phyloP scores from a whole-genome alignment of 768 basidiomycete species.

The Lactarius trivialis region DNA sequence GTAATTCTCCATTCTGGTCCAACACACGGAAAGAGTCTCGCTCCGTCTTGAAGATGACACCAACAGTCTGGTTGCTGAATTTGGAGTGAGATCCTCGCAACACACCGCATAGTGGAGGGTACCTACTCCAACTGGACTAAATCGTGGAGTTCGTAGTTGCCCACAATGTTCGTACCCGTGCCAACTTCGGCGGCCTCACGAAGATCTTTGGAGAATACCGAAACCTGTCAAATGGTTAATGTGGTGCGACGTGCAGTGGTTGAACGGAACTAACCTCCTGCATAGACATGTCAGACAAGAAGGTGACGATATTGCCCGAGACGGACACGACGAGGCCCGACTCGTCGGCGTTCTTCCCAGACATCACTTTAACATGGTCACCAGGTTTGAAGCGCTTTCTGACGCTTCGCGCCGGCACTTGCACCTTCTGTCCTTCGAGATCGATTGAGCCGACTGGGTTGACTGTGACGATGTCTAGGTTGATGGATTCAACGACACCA shows the following conservation, averaged over 20 bases:
- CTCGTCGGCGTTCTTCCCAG: conserved; percentile 89
- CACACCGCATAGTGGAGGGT: conserved; percentile 10
- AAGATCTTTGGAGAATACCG: conserved; percentile 95
- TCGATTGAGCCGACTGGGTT: conserved; percentile 67
- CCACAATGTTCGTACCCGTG: conserved; percentile 82
- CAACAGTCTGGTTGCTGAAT: conserved; percentile 83
- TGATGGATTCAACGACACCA: conserved; percentile 86
- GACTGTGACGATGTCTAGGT: conserved; percentile 80
- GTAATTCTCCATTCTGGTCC: conserved; percentile 88
- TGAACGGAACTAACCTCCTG: conserved; percentile 58
- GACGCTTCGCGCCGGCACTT: conserved; percentile 81
- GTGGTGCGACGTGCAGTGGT: neutral
- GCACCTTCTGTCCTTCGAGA: conserved; percentile 79
- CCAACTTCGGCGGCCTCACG: conserved; percentile 97
- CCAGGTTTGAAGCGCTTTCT: conserved; percentile 94
- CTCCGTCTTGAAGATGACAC: conserved; percentile 96
- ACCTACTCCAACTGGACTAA: conserved; percentile 93
- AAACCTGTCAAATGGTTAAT: conserved; percentile 50
- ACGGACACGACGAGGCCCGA: conserved; percentile 94
- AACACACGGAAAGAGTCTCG: conserved; percentile 93
- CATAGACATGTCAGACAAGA: conserved; percentile 95
- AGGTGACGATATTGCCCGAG: conserved; percentile 85
- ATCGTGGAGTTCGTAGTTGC: conserved; percentile 94
- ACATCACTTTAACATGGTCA: conserved; percentile 98
- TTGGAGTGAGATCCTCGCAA: neutral